phyloP scores from a whole-genome alignment of 2,329 filamentous ascomycete species.

The Thelonectria discophora region DNA sequence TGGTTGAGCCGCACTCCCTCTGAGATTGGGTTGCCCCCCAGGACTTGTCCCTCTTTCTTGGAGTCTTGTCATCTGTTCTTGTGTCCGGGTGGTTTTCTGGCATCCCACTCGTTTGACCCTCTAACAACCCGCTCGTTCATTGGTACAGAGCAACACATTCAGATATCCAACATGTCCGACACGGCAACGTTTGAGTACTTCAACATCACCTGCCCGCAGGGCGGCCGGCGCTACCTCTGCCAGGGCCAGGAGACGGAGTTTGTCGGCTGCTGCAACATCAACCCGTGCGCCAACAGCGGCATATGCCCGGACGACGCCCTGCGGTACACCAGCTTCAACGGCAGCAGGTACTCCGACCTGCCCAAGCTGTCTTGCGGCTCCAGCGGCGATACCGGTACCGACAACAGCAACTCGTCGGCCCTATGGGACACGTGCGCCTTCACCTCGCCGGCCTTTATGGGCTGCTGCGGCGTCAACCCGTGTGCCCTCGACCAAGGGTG shows the following conservation, averaged over 20 bases:
- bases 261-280: constrained; percentile 51
- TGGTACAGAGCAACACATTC: constrained; percentile 25
- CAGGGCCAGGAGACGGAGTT: constrained; percentile 45
- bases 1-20: constrained; percentile 24
- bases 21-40: constrained; percentile 2
- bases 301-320: constrained; percentile 45
- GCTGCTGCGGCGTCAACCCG: constrained; percentile 48
- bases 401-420: constrained; percentile 1
- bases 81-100: not conserved
- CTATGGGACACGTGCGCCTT: constrained; percentile 49
- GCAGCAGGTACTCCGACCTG: constrained; percentile 43
- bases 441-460: constrained; percentile 49
- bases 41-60: constrained; percentile 9
- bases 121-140: not conserved
- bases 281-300: constrained; percentile 48
- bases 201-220: constrained; percentile 46
- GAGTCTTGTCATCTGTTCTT: not conserved
- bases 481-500: constrained; percentile 31
- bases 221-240: constrained; percentile 52
- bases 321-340: constrained; percentile 44
- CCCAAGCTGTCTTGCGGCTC: constrained; percentile 46
- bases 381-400: too few species aligned
- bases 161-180: constrained; percentile 13
- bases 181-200: constrained; percentile 21
- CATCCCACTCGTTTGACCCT: not conserved